These are phyloP conservation scores for Colletotrichum sp. DNA, from an alignment of 2,329 filamentous ascomycete species.

Conservation along the genomic window DNA sequence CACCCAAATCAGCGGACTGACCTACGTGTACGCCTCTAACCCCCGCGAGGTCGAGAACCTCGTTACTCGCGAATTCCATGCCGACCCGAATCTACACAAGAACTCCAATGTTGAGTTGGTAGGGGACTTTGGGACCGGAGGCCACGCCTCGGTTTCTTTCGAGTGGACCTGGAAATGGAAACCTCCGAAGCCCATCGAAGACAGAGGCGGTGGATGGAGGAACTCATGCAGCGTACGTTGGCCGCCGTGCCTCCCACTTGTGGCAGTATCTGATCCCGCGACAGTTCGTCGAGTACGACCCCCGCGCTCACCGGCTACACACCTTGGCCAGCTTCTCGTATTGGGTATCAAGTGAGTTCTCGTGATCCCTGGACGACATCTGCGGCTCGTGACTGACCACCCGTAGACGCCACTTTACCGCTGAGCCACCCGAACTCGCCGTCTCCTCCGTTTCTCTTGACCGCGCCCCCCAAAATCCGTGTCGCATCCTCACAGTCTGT, in stretches of 20 bases:
- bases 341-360: conserved; percentile 80
- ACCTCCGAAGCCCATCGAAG: conserved; percentile 81
- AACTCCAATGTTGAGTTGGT: conserved; percentile 94
- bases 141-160: conserved; percentile 84
- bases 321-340: conserved; percentile 93
- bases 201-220: conserved; percentile 90
- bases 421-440: conserved; percentile 67
- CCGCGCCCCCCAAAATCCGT: conserved; percentile 76
- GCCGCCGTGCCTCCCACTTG: background rate
- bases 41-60: conserved; percentile 89
- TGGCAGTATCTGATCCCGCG: conserved; percentile 27
- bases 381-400: conserved; percentile 22
- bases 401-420: conserved; percentile 45
- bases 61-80: conserved; percentile 93
- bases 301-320: conserved; percentile 85
- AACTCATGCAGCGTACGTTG: conserved; percentile 84
- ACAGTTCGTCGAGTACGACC: conserved; percentile 95
- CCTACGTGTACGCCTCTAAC: conserved; percentile 89
- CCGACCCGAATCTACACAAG: conserved; percentile 96
- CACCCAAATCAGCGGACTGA: conserved; percentile 85
- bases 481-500: conserved; percentile 88
- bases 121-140: conserved; percentile 87
- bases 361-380: background rate
- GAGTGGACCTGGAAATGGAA: conserved; percentile 98
- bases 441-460: conserved; percentile 75